A percentile compares a stretch with the other conserved stretches of the same genome.
phyloP scores from a whole-genome alignment of 805 yeast genomes.

The Candida wancherniae region DNA sequence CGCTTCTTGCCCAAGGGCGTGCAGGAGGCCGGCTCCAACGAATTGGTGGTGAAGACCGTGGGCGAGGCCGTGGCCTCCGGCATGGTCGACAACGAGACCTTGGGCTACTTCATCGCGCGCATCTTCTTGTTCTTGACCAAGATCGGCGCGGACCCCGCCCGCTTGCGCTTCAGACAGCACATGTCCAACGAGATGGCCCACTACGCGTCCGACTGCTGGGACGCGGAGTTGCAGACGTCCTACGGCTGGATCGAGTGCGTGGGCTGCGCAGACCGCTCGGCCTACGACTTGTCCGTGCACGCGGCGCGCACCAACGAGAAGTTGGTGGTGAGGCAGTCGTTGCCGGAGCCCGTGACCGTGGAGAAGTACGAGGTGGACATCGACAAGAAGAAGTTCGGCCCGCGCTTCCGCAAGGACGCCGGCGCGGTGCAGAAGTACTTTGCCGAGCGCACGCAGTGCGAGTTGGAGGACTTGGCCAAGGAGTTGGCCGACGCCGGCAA shows the following conservation, averaged over 20 bases:
- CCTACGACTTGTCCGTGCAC: constrained; percentile 94
- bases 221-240: constrained; percentile 91
- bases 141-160: constrained; percentile 82
- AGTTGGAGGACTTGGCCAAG: constrained; percentile 68
- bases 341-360: constrained; percentile 77
- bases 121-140: constrained; percentile 77
- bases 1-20: constrained; percentile 79
- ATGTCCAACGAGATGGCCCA: constrained; percentile 99
- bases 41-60: constrained; percentile 56
- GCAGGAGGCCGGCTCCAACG: constrained; percentile 82
- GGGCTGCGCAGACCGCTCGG: constrained; percentile 99
- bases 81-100: constrained; percentile 93
- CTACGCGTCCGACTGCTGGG: constrained; percentile 99
- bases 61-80: constrained; percentile 89
- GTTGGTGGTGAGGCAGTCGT: constrained; percentile 86
- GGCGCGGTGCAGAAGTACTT: constrained; percentile 85
- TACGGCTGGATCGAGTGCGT: constrained; percentile 99
- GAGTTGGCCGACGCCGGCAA: constrained; percentile 61
- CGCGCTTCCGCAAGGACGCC: constrained; percentile 95
- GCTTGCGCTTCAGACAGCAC: constrained; percentile 96
- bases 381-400: constrained; percentile 95
- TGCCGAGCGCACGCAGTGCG: constrained; percentile 71
- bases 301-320: constrained; percentile 93
- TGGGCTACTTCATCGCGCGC: constrained; percentile 95
- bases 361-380: constrained; percentile 81